phyloP scores from a whole-genome alignment of 352 stramenopile genomes.

The Phytophthora syringae region DNA sequence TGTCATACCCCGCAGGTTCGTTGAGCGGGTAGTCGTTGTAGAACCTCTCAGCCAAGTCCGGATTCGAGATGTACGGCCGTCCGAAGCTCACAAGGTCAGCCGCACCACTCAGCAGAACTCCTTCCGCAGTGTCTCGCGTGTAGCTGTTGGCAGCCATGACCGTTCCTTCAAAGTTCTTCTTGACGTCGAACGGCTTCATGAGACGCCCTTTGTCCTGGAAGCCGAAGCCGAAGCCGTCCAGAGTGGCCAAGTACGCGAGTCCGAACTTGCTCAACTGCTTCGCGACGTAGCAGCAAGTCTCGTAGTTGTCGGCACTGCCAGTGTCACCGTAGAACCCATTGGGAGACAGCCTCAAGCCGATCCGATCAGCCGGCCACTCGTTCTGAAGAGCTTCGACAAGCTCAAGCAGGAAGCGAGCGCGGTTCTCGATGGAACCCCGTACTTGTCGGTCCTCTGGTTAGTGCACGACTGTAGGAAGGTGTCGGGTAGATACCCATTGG shows the following conservation, averaged over 20 bases:
- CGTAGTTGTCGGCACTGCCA: constrained; percentile 44
- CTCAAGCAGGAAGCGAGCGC: constrained; percentile 69
- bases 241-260: constrained; percentile 44
- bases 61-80: constrained; percentile 40
- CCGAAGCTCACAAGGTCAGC: constrained; percentile 36
- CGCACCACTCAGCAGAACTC: constrained; percentile 26
- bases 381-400: constrained; percentile 61
- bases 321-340: constrained; percentile 39
- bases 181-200: constrained; percentile 40
- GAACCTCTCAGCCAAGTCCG: constrained; percentile 35
- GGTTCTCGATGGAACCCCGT: constrained; percentile 88
- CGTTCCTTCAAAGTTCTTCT: constrained; percentile 38
- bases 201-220: constrained; percentile 42
- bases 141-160: constrained; percentile 45
- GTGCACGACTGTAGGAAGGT: constrained; percentile 77
- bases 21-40: constrained; percentile 39
- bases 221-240: constrained; percentile 47
- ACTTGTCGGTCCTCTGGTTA: constrained; percentile 85
- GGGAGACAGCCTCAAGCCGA: constrained; percentile 41
- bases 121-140: constrained; percentile 39
- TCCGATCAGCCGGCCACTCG: constrained; percentile 27
- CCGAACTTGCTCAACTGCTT: constrained; percentile 38
- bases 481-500: constrained; percentile 92
- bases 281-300: constrained; percentile 49
- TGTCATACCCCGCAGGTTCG: constrained; percentile 27